Base-by-base conservation (phyloP, 2,329 filamentous ascomycete species). In the Metarhizium sp. region DNA sequence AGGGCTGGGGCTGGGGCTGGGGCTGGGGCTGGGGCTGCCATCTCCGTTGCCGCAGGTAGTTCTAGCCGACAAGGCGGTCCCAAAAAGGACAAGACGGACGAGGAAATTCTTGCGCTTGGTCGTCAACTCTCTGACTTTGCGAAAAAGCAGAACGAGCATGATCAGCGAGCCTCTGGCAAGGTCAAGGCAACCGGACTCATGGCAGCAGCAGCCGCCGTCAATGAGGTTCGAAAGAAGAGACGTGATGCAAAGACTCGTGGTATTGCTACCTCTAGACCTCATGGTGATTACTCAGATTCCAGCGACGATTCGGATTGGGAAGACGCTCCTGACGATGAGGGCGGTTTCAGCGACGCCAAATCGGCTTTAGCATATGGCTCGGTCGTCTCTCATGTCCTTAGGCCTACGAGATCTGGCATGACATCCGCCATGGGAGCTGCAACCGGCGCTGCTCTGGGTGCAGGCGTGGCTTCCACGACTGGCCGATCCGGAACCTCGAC, bases 41-140 rank as follows among this genome's bases (percentile, higher is more conserved):
- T 36, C 32, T 34, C 32, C 6, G 32, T 11, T 7, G 32, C 32
- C 36, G 10, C 45, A 18, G 55, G 52, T 30, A 34, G 18, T 16
- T 55, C 52, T 40, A 52, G 45, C 18, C 51, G 55, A 13, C 20
- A 48, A 14, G 48, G 46, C 25, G 18, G 61, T 13, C 55, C 59
- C 57, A 65, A 56, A 30, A 51, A 71, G 38, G 70, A 68, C 54
- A 74, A 76, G 61, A 77, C 78, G 1, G 79, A 82, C 57, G 78
- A 81, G 57, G 80, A 84, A 67, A 83, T 84, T 36, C 64, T 80
- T 54, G 74, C 76, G 55, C 71, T 84, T 47, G 80, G 80, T 14
- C 75, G 77, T 54, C 73, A 80, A 63, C 73, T 84, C 50, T 75
- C 76, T 43, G 73, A 79, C 60, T 68, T 82, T 47, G 79, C 79